These are phyloP conservation scores for Olyra latifolia DNA, from an alignment of 176 grass and related monocot species.

Conservation along the genomic window DNA sequence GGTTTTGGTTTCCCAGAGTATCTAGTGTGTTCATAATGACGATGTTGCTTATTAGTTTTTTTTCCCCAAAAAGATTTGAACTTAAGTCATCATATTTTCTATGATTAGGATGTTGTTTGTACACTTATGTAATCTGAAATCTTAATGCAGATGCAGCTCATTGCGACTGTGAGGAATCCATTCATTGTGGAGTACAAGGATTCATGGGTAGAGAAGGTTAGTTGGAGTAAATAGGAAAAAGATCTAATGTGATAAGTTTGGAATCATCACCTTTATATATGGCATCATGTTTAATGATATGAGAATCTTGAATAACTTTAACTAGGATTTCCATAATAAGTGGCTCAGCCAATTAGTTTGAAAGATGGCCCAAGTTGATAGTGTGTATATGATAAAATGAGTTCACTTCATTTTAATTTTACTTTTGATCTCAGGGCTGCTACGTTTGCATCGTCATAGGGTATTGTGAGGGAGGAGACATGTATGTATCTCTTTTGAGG, in stretches of 20 bases:
- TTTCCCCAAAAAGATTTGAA: constrained; percentile 4
- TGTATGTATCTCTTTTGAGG: constrained; percentile 66
- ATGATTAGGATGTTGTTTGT: background rate
- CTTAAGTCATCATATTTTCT: background rate
- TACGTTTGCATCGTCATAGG: constrained; percentile 86
- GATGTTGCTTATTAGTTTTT: constrained; percentile 16
- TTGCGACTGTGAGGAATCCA: constrained; percentile 79
- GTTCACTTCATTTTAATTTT: constrained; percentile 7
- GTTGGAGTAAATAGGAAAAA: background rate
- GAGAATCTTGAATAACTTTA: background rate
- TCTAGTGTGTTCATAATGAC: background rate
- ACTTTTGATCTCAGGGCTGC: constrained; percentile 63
- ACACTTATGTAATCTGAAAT: constrained; percentile 16
- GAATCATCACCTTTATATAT: background rate
- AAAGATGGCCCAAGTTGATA: background rate
- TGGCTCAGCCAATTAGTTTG: background rate
- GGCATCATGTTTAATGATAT: background rate
- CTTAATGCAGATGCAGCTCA: constrained; percentile 72
- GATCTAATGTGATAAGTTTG: background rate
- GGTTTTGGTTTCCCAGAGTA: constrained; percentile 16
- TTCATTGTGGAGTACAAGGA: constrained; percentile 96
- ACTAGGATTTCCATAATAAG: background rate
- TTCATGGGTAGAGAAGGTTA: constrained; percentile 93
- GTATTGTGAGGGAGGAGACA: constrained; percentile 90
- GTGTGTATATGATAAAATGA: background rate